These are phyloP conservation scores for Leccinum fibrillosum DNA, from an alignment of 768 basidiomycete species.

Conservation along the genomic window DNA sequence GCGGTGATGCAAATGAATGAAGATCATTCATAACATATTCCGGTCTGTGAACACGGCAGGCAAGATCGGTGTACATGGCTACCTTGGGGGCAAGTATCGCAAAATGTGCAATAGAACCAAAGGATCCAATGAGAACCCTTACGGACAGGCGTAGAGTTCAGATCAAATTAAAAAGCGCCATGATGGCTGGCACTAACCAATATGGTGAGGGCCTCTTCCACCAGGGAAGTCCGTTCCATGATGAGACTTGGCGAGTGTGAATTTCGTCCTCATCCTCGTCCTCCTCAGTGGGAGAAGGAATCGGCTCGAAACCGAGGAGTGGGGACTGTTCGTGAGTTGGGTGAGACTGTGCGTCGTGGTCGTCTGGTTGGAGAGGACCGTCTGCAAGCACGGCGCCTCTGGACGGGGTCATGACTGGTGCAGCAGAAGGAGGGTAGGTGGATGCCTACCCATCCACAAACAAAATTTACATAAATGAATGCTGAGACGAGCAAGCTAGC, in stretches of 20 bases:
- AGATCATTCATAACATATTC: slow-evolving; percentile 34
- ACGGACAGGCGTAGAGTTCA: neutral
- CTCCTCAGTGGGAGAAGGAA: slow-evolving; percentile 8
- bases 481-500: too few species aligned
- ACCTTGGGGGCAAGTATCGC: slow-evolving; percentile 67
- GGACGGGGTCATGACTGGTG: slow-evolving; percentile 15
- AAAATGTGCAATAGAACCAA: slow-evolving; percentile 52
- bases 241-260: slow-evolving; percentile 26
- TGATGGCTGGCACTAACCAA: slow-evolving; percentile 49
- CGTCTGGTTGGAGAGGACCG: slow-evolving; percentile 42
- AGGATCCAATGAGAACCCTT: slow-evolving; percentile 59
- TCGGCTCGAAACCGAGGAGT: slow-evolving; percentile 20
- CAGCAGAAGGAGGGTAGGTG: neutral
- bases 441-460: too few species aligned
- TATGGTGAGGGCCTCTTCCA: slow-evolving; percentile 71
- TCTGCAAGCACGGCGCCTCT: neutral
- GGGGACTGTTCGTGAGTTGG: slow-evolving; percentile 38
- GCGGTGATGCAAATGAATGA: neutral
- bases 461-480: neutral
- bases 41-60: slow-evolving; percentile 64
- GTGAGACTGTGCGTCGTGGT: slow-evolving; percentile 42
- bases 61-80: slow-evolving; percentile 71
- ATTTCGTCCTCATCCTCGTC: slow-evolving; percentile 22
- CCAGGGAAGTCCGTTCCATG: slow-evolving; percentile 52
- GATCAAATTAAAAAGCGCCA: neutral